Conservation (phyloP, 257 asterid species). For the Linderniella brevidens region DNA sequence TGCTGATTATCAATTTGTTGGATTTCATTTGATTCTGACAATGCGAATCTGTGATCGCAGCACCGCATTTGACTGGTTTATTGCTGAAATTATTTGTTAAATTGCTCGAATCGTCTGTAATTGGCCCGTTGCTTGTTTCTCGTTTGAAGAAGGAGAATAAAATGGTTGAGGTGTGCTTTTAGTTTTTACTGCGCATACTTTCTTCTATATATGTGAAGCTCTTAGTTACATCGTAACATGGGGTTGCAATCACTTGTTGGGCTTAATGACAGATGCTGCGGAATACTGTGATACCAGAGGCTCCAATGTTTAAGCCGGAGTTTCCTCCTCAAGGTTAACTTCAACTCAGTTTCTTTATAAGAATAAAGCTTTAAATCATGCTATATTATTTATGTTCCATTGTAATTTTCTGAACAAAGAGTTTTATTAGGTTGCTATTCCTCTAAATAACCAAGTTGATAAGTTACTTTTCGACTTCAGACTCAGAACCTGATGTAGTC, state of each 20-base stretch:
- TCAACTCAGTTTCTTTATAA: too few species aligned
- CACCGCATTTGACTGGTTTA: slow-evolving; percentile 88
- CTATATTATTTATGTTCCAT: too few species aligned
- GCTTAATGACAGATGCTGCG: slow-evolving; percentile 38
- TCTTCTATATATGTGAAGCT: neutral
- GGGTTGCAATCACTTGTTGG: too few species aligned
- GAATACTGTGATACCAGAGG: slow-evolving; percentile 81
- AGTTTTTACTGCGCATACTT: neutral
- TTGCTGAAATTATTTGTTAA: slow-evolving; percentile 42
- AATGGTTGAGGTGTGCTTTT: slow-evolving; percentile 42
- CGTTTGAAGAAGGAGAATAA: slow-evolving; percentile 47
- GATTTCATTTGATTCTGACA: neutral
- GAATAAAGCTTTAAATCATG: too few species aligned
- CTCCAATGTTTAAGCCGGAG: slow-evolving; percentile 89
- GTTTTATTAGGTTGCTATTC: too few species aligned
- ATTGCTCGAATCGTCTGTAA: slow-evolving; percentile 41
- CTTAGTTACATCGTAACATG: neutral
- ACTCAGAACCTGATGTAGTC: slow-evolving; percentile 46
- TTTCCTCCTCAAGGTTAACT: slow-evolving; percentile 83
- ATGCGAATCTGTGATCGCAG: slow-evolving; percentile 22
- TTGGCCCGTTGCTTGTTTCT: slow-evolving; percentile 45
- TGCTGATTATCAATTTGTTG: neutral
- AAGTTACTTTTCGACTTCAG: slow-evolving; percentile 21
- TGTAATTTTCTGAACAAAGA: too few species aligned
- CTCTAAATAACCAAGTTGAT: too few species aligned